Evolutionary conservation across 2,329 filamentous ascomycete genomes (phyloP).

Genomic region (Stromatinia cepivora): DNA sequence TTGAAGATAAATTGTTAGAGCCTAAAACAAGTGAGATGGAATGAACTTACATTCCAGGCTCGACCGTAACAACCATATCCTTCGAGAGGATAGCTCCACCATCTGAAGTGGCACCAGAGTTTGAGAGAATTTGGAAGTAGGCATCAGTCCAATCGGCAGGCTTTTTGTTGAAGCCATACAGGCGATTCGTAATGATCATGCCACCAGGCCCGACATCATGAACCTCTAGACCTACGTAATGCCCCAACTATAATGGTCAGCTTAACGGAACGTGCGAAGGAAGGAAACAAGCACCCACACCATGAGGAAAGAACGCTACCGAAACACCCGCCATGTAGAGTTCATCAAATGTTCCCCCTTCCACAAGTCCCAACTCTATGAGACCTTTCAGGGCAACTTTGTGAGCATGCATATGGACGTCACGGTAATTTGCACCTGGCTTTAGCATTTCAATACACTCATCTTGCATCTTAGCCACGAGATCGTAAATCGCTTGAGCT

Average conservation of each 20-base stretch:
- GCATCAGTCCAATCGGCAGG: constrained; percentile 25
- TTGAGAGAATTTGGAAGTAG: constrained; percentile 27
- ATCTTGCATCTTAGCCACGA: constrained; percentile 80
- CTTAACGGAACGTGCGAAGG: not conserved
- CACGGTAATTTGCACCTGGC: constrained; percentile 69
- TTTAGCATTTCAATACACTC: constrained; percentile 68
- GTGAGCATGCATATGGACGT: constrained; percentile 72
- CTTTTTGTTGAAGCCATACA: constrained; percentile 24
- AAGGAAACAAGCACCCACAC: constrained; percentile 38
- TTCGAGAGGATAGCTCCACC: constrained; percentile 48
- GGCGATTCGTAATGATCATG: constrained; percentile 40
- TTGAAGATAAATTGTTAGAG: constrained; percentile 36
- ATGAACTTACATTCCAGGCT: constrained; percentile 65
- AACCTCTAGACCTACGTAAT: constrained; percentile 65
- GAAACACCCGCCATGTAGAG: constrained; percentile 55
- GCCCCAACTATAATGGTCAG: constrained; percentile 24
- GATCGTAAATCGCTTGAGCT: constrained; percentile 69
- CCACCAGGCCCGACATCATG: constrained; percentile 55
- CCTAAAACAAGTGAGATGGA: not conserved
- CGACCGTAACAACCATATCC: constrained; percentile 74
- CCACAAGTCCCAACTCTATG: constrained; percentile 69
- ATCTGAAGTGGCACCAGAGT: constrained; percentile 7
- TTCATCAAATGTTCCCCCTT: constrained; percentile 58
- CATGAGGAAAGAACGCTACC: constrained; percentile 66
- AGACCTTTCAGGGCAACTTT: constrained; percentile 71